Conservation (phyloP, 2,329 filamentous ascomycete genomes). For the Clarireedia monteithiana region DNA sequence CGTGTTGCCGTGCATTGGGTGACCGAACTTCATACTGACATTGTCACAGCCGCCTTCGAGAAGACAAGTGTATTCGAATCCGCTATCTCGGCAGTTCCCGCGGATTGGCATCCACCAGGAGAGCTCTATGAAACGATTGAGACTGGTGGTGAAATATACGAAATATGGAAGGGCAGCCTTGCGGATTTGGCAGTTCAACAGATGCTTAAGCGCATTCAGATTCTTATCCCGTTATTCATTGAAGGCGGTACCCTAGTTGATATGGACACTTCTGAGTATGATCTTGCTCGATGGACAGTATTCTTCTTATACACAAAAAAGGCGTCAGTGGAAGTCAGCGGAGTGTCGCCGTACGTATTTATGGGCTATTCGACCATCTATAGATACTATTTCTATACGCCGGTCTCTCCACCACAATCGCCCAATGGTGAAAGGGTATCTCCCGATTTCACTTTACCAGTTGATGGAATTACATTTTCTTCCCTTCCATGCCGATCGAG, state of each 20-base stretch:
- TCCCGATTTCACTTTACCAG: slow-evolving; percentile 36
- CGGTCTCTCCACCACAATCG: slow-evolving; percentile 37
- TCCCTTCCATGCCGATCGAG: slow-evolving; percentile 69
- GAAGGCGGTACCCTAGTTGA: slow-evolving; percentile 79
- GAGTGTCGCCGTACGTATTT: slow-evolving; percentile 61
- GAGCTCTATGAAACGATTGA: slow-evolving; percentile 58
- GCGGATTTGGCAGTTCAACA: slow-evolving; percentile 60
- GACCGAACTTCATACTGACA: background rate
- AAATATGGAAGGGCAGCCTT: slow-evolving; percentile 77
- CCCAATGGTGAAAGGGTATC: slow-evolving; percentile 27
- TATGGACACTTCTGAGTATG: slow-evolving; percentile 56
- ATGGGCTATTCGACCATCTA: slow-evolving; percentile 89
- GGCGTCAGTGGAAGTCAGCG: slow-evolving; percentile 30
- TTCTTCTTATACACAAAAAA: slow-evolving; percentile 75
- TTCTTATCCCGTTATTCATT: slow-evolving; percentile 80
- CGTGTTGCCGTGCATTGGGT: slow-evolving; percentile 20
- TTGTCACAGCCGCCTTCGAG: slow-evolving; percentile 54
- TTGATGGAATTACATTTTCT: slow-evolving; percentile 35
- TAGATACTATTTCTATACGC: slow-evolving; percentile 64
- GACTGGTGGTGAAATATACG: slow-evolving; percentile 56
- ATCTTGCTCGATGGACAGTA: slow-evolving; percentile 78
- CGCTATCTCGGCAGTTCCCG: slow-evolving; percentile 39
- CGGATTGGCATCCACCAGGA: slow-evolving; percentile 65
- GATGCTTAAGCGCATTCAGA: slow-evolving; percentile 72
- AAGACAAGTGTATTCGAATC: slow-evolving; percentile 54